Evolutionary conservation across 106 monocot genomes (phyloP), one percentile per base, ranked within the genome.

Genomic region (Platanthera zijinensis): DNA sequence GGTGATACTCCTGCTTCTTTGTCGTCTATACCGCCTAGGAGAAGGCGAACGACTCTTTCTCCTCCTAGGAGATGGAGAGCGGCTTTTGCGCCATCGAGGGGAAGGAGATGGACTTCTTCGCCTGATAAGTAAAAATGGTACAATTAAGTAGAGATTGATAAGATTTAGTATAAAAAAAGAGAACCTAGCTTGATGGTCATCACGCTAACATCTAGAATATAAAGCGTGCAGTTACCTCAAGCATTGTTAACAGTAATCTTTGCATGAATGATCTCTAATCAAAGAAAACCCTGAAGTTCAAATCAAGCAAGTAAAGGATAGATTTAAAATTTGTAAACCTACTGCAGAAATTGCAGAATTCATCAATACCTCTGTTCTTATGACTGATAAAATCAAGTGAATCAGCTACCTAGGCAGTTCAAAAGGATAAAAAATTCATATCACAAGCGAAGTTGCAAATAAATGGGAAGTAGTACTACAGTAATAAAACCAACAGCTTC

Each of bases 101-200:
- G 90, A 86, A 54, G 84, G 80, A 72, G 95, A 92, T 45, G 78
- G 87, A 63, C 91, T 94, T 94, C 81, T 89, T 76, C 89, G 84
- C 88, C 97, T 97, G 75, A 75, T 78, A 45, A 15, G 54, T 64
- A 32, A 49, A 53, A 76, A 15, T 62, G 57, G 47, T 7, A 46
- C 12, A 64, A 10, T 64, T 64, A 64, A 22, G 3, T 64, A 30
- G 5, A 10, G 9, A 64, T 28, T 25, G 28, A 6, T 25, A 39
- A 25, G 6, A 64, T 64, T 7, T 10, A 19, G 28, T 25, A 64
- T 64, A 64, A 64, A 64, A 22, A 28, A 11, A 3, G 64, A 22
- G 28, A 64, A 64, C 13, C 64, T 22, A 17, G 64, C 17, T 8
- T 28, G 8, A 25, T 64, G 7, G 64, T 39, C 25, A 0, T 64